Base-by-base conservation (phyloP, 495 filamentous ascomycete genomes). In the Aspergillus hancockii region DNA sequence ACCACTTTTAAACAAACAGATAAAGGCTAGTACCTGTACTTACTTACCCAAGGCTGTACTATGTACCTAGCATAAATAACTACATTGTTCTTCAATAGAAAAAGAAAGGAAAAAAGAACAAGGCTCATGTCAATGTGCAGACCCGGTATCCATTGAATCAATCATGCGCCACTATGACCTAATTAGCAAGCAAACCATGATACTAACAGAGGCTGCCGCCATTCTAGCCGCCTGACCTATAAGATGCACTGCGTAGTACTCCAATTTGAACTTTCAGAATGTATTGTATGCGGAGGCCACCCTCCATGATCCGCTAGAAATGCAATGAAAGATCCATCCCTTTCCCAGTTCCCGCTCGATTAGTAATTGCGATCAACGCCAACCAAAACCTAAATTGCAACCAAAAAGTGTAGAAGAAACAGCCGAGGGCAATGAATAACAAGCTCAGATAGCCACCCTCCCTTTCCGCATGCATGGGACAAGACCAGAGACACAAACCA, bases 321-420 rank as follows among this genome's bases (percentile, higher is more conserved):
- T 63, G 62, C 62, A 62, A 66, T 38, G 30, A 61, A 46, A 59
- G 30, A 58, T 49, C 23, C 67, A 58, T 54, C 57, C 63, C 60
- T 56, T 43, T 34, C 57, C 60, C 41, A 50, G 12, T 45, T 18
- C 25, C 41, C 43, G 13, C 38, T 43, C 36, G 52, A 46, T 49
- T 23, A 45, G 25, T 51, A 22, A 46, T 32, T 51, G 19, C 21
- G 55, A 25, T 45, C 16, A 31, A 60, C 55, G 52, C 55, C 56
- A 55, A 47, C 41, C 36, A 4, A 56, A 65, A 51, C 50, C 54
- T 57, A 55, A 54, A 40, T 47, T 7, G 22, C 21, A n/a, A 14
- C 18, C 28, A 45, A 18, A 31, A 25, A n/a, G n/a, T n/a, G n/a
- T 28, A 36, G 7, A 41, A 28, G 23, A 54, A 52, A 30, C 31